Conservation (phyloP, 148 eudicot genomes). For the Dianthus caryophyllus region DNA sequence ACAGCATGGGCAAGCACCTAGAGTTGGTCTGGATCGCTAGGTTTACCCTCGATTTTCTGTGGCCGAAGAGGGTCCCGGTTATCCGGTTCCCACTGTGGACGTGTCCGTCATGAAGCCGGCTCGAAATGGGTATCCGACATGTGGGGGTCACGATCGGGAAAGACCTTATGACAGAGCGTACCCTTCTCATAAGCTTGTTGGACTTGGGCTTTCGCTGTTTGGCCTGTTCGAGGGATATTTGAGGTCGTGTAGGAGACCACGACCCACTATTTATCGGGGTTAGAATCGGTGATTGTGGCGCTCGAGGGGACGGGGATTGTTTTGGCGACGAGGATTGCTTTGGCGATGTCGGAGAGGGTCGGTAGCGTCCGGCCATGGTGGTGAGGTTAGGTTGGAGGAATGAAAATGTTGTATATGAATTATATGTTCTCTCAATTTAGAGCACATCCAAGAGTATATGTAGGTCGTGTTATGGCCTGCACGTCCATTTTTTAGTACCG, state of each 20-base stretch:
- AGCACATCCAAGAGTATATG: constrained; percentile 18
- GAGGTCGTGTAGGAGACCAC: constrained; percentile 30
- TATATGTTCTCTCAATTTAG: neutral
- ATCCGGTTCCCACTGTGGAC: constrained; percentile 61
- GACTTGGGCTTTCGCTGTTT: constrained; percentile 46
- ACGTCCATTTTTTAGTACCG: constrained; percentile 16
- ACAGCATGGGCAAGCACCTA: constrained; percentile 61
- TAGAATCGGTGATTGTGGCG: constrained; percentile 21
- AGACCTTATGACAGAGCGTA: constrained; percentile 63
- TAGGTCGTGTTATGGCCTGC: constrained; percentile 26
- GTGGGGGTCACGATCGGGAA: constrained; percentile 70
- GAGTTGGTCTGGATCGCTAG: constrained; percentile 77
- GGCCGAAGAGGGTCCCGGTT: constrained; percentile 74
- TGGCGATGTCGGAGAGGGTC: constrained; percentile 35
- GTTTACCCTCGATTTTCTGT: constrained; percentile 59
- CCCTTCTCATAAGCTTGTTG: constrained; percentile 46
- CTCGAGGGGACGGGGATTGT: constrained; percentile 14
- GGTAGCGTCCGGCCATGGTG: constrained; percentile 33
- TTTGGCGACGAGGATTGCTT: constrained; percentile 4
- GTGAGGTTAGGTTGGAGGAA: neutral
- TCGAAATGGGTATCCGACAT: constrained; percentile 53
- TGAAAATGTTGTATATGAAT: no score
- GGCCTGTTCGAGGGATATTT: constrained; percentile 40
- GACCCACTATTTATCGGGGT: constrained; percentile 20
- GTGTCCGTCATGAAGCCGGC: constrained; percentile 41